Percentiles rank a stretch among this genome's conserved stretches.
These are phyloP conservation scores for Solanum raphanifolium DNA, from an alignment of 257 asterid species.

Conservation along the genomic window DNA sequence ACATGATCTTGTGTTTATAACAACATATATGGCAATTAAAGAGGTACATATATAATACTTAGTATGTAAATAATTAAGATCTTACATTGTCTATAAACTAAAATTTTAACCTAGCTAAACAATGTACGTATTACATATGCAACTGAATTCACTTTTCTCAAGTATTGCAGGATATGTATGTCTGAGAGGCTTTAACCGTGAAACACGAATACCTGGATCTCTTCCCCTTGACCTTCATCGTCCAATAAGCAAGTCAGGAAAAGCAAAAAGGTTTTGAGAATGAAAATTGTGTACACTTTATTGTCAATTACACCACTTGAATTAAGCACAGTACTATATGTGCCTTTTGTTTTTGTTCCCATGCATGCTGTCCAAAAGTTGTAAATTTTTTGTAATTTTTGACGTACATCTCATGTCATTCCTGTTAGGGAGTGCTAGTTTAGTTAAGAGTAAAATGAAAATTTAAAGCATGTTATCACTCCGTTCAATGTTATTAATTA, in stretches of 20 bases:
- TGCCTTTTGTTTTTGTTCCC: neutral
- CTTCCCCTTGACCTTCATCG: slow-evolving; percentile 13
- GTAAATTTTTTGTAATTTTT: neutral
- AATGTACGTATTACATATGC: neutral
- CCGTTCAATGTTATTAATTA: neutral
- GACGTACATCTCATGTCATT: neutral
- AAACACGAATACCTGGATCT: slow-evolving; percentile 12
- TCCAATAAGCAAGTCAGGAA: neutral
- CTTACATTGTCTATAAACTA: neutral
- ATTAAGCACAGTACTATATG: neutral
- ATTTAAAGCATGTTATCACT: neutral
- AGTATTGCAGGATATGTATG: slow-evolving; percentile 16
- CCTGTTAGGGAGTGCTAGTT: neutral
- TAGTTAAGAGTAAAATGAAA: neutral
- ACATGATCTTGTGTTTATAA: neutral
- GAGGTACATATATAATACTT: neutral
- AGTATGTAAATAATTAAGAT: neutral
- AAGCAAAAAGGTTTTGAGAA: neutral
- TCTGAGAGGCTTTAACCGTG: slow-evolving; percentile 15
- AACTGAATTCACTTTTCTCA: neutral
- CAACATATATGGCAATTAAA: neutral
- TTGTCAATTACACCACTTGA: neutral
- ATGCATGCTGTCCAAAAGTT: neutral
- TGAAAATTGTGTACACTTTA: neutral
- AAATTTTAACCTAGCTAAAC: neutral